Conservation (phyloP, 352 stramenopile species). For the Pythium periplocum region DNA sequence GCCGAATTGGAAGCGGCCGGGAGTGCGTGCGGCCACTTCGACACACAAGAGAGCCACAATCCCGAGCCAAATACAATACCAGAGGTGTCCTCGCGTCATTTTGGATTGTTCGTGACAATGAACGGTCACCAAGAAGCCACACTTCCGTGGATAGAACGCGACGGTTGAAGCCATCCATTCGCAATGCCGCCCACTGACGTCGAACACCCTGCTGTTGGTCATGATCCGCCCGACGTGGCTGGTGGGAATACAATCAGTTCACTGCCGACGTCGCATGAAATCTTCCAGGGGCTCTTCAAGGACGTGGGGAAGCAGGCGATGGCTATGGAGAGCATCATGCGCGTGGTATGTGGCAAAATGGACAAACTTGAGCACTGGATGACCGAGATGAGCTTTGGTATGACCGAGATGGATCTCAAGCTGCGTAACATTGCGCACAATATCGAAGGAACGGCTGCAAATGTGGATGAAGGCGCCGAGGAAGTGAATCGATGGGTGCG, state of each 20-base stretch:
- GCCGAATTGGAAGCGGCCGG: conserved; percentile 56
- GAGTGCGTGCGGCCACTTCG: neutral
- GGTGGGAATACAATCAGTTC: no score
- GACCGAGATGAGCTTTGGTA: conserved; percentile 65
- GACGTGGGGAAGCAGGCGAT: conserved; percentile 72
- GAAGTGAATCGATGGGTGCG: conserved; percentile 39
- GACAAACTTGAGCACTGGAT: conserved; percentile 74
- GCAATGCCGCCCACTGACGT: no score
- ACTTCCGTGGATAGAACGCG: no score
- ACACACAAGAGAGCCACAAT: neutral
- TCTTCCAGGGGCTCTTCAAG: conserved; percentile 70
- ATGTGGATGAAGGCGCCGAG: conserved; percentile 42
- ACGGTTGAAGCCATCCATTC: no score
- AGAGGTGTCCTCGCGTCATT: no score
- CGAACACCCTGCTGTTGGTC: no score
- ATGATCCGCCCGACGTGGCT: no score
- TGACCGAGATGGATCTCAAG: conserved; percentile 71
- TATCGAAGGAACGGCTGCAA: conserved; percentile 65
- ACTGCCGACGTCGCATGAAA: conserved; percentile 28
- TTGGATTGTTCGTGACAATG: no score
- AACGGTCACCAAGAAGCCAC: no score
- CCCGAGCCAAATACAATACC: no score
- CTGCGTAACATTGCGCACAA: conserved; percentile 78
- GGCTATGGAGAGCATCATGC: conserved; percentile 67
- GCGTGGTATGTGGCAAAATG: conserved; percentile 61